Evolutionary conservation across 108 stramenopile genomes (phyloP).

Genomic region (Conticribra guillardii): DNA sequence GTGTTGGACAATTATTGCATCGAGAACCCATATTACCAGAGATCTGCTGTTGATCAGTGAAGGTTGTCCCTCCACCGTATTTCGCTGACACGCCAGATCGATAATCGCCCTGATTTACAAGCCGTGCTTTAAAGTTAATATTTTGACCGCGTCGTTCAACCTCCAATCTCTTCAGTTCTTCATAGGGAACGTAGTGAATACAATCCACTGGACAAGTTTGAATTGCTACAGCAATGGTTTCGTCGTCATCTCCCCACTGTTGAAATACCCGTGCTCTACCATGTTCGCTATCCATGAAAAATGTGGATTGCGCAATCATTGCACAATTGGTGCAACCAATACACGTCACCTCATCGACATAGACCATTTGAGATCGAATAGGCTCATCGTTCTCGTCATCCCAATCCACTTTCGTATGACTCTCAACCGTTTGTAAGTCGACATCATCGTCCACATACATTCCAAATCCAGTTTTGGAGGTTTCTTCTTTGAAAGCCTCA

Average conservation of each 20-base stretch:
- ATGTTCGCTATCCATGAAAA: slow-evolving; percentile 91
- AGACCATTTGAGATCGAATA: slow-evolving; percentile 84
- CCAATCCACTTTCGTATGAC: slow-evolving; percentile 68
- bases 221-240: slow-evolving; percentile 85
- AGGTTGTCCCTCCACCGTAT: slow-evolving; percentile 58
- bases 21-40: slow-evolving; percentile 75
- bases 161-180: slow-evolving; percentile 83
- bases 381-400: slow-evolving; percentile 76
- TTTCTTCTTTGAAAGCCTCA: slow-evolving; percentile 59
- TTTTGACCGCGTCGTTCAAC: slow-evolving; percentile 81
- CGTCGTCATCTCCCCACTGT: slow-evolving; percentile 93
- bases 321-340: slow-evolving; percentile 94
- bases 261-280: slow-evolving; percentile 89
- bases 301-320: slow-evolving; percentile 86
- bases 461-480: slow-evolving; percentile 55
- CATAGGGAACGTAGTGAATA: slow-evolving; percentile 90
- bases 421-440: slow-evolving; percentile 67
- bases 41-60: slow-evolving; percentile 75
- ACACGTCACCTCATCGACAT: slow-evolving; percentile 93
- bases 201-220: slow-evolving; percentile 94
- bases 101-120: slow-evolving; percentile 78
- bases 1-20: slow-evolving; percentile 81
- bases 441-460: slow-evolving; percentile 58
- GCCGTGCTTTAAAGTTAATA: slow-evolving; percentile 90
- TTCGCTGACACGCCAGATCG: slow-evolving; percentile 36